phyloP scores from a whole-genome alignment of 2,329 filamentous ascomycete species.

The Coniochaeta sp. region DNA sequence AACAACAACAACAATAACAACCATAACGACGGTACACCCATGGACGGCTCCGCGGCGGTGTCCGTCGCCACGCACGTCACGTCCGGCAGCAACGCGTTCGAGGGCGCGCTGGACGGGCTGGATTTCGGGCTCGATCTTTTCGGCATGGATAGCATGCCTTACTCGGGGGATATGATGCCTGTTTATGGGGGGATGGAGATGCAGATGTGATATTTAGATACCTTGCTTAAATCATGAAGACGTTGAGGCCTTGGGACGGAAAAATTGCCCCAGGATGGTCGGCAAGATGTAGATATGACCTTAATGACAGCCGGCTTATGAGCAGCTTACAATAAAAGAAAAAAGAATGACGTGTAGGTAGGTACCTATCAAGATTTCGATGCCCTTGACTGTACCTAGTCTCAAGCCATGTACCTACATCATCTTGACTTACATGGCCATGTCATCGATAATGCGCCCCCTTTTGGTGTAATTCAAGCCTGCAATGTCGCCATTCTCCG shows the following conservation, averaged over 20 bases:
- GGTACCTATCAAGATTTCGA: no score
- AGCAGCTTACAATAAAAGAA: no score
- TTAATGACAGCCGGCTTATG: no score
- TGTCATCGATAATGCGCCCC: background rate
- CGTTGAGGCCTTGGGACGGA: no score
- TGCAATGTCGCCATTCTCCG: background rate
- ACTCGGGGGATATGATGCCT: constrained; percentile 19
- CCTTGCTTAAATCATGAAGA: background rate
- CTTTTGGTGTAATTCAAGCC: background rate
- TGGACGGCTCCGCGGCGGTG: constrained; percentile 7
- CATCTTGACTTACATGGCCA: background rate
- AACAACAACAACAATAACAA: background rate
- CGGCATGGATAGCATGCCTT: constrained; percentile 15
- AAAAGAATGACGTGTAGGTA: no score
- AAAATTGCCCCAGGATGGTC: no score
- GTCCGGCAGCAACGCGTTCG: constrained; percentile 24
- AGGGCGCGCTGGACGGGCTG: constrained; percentile 24
- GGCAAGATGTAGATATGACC: no score
- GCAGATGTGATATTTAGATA: background rate
- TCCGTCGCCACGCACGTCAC: constrained; percentile 17
- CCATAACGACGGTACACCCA: background rate
- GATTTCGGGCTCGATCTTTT: constrained; percentile 22
- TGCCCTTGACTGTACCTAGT: no score
- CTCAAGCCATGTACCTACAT: no score
- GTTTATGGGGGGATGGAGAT: constrained; percentile 7